Evolutionary conservation across 2,329 filamentous ascomycete species (phyloP).

Genomic region (Chrysoporthe austroafricana): DNA sequence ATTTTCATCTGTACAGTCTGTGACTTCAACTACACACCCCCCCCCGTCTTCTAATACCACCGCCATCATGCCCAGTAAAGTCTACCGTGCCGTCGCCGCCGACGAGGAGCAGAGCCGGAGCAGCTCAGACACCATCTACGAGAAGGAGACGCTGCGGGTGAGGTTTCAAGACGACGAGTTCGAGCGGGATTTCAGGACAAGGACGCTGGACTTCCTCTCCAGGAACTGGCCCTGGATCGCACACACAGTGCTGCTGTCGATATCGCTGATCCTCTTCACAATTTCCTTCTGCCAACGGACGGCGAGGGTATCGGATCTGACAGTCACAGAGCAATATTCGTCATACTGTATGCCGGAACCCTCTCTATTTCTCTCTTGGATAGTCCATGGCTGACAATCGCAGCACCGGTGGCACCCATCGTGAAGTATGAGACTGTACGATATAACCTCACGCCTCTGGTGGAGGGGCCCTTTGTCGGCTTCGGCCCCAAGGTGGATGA

Average conservation of each 20-base stretch:
- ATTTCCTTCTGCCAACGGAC: constrained; percentile 44
- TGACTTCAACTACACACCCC: constrained; percentile 4
- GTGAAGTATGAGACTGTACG: constrained; percentile 54
- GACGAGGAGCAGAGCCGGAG: constrained; percentile 42
- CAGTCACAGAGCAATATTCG: constrained; percentile 46
- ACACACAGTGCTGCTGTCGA: constrained; percentile 45
- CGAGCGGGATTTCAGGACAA: constrained; percentile 16
- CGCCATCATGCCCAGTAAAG: constrained; percentile 37
- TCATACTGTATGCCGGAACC: constrained; percentile 39
- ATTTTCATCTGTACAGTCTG: constrained; percentile 21
- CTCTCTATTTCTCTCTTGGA: too few relatives aligned
- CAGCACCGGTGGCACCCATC: constrained; percentile 51
- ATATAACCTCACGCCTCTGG: constrained; percentile 52
- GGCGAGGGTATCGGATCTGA: constrained; percentile 39
- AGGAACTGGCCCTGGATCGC: constrained; percentile 45
- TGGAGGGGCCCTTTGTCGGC: constrained; percentile 57
- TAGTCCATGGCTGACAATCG: constrained; percentile 4
- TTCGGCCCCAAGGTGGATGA: constrained; percentile 59
- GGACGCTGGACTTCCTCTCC: constrained; percentile 23
- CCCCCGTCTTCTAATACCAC: constrained; percentile 7
- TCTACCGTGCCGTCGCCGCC: constrained; percentile 41
- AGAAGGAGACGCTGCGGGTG: constrained; percentile 29
- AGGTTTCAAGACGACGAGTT: constrained; percentile 23
- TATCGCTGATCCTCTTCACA: constrained; percentile 46
- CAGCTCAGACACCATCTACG: constrained; percentile 27